These are phyloP conservation scores for Candida saitoana DNA, from an alignment of 805 yeast genomes.

Conservation along the genomic window DNA sequence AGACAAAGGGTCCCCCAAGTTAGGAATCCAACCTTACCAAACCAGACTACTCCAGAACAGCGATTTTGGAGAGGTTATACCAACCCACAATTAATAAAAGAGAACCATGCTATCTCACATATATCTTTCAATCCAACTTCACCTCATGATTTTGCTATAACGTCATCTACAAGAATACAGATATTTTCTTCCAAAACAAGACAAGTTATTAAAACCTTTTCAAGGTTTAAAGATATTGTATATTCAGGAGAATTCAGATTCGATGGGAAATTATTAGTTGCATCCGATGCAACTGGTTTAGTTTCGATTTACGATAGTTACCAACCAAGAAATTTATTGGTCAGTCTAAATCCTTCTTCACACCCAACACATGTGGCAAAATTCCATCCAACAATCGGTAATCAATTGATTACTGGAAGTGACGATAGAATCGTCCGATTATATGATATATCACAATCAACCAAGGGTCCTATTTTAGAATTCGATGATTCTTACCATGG, in stretches of 20 bases:
- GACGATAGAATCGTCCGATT: constrained; percentile 86
- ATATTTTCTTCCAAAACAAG: constrained; percentile 91
- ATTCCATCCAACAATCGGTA: constrained; percentile 74
- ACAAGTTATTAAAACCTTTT: constrained; percentile 81
- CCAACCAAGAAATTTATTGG: constrained; percentile 72
- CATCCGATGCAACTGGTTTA: constrained; percentile 92
- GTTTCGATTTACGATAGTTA: constrained; percentile 87
- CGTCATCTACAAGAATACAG: constrained; percentile 88
- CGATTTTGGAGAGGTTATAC: constrained; percentile 87
- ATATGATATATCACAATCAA: constrained; percentile 78
- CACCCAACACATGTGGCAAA: constrained; percentile 93
- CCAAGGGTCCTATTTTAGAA: constrained; percentile 63
- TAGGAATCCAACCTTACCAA: constrained; percentile 73
- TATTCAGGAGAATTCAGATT: constrained; percentile 86
- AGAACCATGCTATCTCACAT: constrained; percentile 86
- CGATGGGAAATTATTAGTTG: constrained; percentile 88
- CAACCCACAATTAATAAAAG: constrained; percentile 86
- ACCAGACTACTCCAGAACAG: constrained; percentile 86
- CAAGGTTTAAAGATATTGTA: constrained; percentile 86
- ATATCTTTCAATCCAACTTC: constrained; percentile 80
- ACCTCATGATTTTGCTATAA: constrained; percentile 91
- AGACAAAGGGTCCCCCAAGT: constrained; percentile 61
- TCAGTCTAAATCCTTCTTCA: constrained; percentile 75
- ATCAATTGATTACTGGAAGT: constrained; percentile 79
- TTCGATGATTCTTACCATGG: constrained; percentile 63